These are phyloP conservation scores for Aspergillus sergii DNA, from an alignment of 2,329 filamentous ascomycete genomes.

Conservation along the genomic window DNA sequence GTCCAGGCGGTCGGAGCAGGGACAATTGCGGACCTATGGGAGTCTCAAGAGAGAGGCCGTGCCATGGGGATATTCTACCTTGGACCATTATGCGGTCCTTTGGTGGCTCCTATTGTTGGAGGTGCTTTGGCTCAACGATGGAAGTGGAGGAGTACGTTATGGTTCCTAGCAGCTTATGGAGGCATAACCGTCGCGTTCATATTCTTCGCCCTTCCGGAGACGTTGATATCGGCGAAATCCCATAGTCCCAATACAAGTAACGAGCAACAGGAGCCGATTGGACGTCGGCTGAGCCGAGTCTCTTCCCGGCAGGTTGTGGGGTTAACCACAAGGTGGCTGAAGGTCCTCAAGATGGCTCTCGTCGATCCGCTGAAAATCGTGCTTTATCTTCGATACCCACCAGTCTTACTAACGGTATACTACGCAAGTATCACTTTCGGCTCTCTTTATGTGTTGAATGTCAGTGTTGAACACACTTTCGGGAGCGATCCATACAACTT, in stretches of 20 bases:
- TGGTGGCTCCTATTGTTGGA: constrained; percentile 76
- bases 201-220: constrained; percentile 50
- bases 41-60: constrained; percentile 67
- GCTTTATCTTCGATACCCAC: constrained; percentile 71
- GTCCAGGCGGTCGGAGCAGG: constrained; percentile 83
- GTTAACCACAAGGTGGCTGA: constrained; percentile 56
- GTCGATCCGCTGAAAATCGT: constrained; percentile 74
- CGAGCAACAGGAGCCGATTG: constrained; percentile 24
- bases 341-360: constrained; percentile 62
- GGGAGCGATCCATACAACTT: constrained; percentile 68
- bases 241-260: constrained; percentile 30
- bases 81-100: constrained; percentile 73
- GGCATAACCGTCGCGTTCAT: constrained; percentile 46
- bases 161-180: constrained; percentile 75
- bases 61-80: constrained; percentile 87
- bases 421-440: constrained; percentile 76
- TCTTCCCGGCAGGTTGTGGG: constrained; percentile 66
- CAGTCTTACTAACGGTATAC: constrained; percentile 72
- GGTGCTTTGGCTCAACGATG: constrained; percentile 69
- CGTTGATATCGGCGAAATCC: constrained; percentile 34
- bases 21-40: constrained; percentile 81
- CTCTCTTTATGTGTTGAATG: constrained; percentile 75
- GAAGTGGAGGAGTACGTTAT: constrained; percentile 76
- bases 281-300: constrained; percentile 51
- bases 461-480: constrained; percentile 74